Base-by-base conservation (phyloP, 1,284 basidiomycete genomes). In the Ustilago trichophora region DNA sequence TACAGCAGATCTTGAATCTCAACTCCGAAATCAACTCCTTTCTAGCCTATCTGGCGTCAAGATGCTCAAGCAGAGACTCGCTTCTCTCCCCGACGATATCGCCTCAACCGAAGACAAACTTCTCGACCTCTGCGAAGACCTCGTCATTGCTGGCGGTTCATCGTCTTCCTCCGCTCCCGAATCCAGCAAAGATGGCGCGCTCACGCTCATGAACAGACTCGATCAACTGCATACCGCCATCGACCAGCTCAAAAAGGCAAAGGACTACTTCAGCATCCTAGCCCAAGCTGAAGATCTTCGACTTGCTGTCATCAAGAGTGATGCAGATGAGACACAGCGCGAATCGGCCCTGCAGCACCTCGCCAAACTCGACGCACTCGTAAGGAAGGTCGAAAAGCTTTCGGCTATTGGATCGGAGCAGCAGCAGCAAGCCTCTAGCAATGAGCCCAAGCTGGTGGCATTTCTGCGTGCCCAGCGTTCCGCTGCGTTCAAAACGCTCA, bases 221-320 rank as follows among this genome's bases (percentile, higher is more conserved):
- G 45, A 63, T 12, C 36, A 53, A 31, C 49, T 73, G 9, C 60
- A 65, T 13, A 34, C 27, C 9, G 63, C 67, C 10, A 64, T 73
- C 22, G 49, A 54, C 7, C 52, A 72, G 36, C 47, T 73, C 11
- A 41, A 55, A 15, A 58, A 62, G 19, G 70, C 75, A 1, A 58
- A 69, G 19, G 46, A 45, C 3, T 76, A 72, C 53, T 69, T 76
- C 25, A 15, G 22, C 27, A 41, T 76, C 25, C 45, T 76, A 12
- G 63, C 72, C 2, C 54, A 69, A 37, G 75, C 73, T 4, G 70
- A 76, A 33, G 52, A 73, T 6, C 64, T 75, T 11, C 42, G 68
- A 5, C 31, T 63, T 3, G 50, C 47, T 6, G 41, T 56, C 6
- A 9, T 58, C 33, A 41, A 43, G 12, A 31, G 18, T 26, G 56